These are phyloP conservation scores for Camelina laxa DNA, from an alignment of 345 rosid genomes.

Conservation along the genomic window DNA sequence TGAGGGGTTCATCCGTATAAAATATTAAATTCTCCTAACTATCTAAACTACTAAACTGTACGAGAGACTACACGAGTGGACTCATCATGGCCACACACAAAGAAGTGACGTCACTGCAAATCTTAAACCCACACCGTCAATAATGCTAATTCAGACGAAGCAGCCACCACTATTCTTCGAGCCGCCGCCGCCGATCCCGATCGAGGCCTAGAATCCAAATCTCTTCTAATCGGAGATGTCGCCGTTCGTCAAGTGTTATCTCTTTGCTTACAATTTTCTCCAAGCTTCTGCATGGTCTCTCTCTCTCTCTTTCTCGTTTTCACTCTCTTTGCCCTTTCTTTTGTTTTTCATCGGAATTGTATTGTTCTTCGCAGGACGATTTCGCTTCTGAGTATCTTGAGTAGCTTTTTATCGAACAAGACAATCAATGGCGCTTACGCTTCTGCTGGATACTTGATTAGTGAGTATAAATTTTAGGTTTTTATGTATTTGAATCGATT, in stretches of 20 bases:
- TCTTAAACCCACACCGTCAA: slow-evolving; percentile 29
- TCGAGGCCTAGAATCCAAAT: background rate
- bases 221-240: slow-evolving; percentile 31
- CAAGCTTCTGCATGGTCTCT: slow-evolving; percentile 74
- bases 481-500: background rate
- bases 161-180: background rate
- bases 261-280: slow-evolving; percentile 71
- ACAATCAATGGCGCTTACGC: slow-evolving; percentile 60
- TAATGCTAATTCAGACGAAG: slow-evolving; percentile 20
- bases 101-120: slow-evolving; percentile 37
- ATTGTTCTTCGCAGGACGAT: slow-evolving; percentile 50
- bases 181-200: slow-evolving; percentile 12
- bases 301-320: background rate
- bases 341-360: background rate
- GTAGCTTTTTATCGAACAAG: slow-evolving; percentile 42
- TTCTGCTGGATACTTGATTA: slow-evolving; percentile 68
- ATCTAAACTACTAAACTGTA: no score
- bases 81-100: slow-evolving; percentile 35
- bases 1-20: no score
- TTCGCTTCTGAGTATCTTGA: slow-evolving; percentile 54
- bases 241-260: slow-evolving; percentile 54
- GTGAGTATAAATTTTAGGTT: slow-evolving; percentile 50
- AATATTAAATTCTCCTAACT: no score
- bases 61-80: no score
- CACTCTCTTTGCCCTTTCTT: slow-evolving; percentile 5